Conservation (phyloP, 2,329 filamentous ascomycete genomes). For the Hymenoscyphus scutula region DNA sequence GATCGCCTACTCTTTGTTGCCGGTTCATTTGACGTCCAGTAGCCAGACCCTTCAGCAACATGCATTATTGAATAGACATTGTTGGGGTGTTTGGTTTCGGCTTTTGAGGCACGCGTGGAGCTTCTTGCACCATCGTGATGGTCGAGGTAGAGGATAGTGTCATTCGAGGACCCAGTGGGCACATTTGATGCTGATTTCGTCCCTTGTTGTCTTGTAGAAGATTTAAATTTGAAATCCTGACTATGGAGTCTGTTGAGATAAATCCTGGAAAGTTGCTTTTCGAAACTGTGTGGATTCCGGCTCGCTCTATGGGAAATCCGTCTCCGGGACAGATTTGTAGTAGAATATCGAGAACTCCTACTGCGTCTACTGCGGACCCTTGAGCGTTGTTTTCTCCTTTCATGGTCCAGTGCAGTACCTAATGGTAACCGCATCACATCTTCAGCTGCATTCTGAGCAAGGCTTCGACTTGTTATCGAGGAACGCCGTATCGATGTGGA, state of each 20-base stretch:
- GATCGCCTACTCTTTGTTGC: not conserved
- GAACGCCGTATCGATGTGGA: constrained; percentile 21
- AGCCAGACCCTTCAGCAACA: constrained; percentile 24
- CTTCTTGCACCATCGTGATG: constrained; percentile 22
- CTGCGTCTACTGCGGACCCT: constrained; percentile 15
- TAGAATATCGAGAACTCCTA: constrained; percentile 19
- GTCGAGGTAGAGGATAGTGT: constrained; percentile 17
- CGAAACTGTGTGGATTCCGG: not conserved
- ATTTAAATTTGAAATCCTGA: not conserved
- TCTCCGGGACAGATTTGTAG: constrained; percentile 19
- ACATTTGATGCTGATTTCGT: not conserved
- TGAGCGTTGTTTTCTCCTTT: constrained; percentile 23
- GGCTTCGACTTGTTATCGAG: constrained; percentile 14
- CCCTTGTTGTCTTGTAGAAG: not conserved
- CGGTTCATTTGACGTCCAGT: constrained; percentile 18
- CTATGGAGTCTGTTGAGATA: constrained; percentile 1
- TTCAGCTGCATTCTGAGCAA: constrained; percentile 18
- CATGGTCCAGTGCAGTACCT: constrained; percentile 16
- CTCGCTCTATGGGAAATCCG: constrained; percentile 10
- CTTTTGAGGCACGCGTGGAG: constrained; percentile 15
- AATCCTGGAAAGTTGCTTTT: not conserved
- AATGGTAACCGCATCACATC: constrained; percentile 19
- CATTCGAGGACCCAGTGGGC: not conserved
- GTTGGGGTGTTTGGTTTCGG: constrained; percentile 8
- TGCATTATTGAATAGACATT: constrained; percentile 26